Conservation (phyloP, 1,284 basidiomycete genomes). For the Pascua sp. region DNA sequence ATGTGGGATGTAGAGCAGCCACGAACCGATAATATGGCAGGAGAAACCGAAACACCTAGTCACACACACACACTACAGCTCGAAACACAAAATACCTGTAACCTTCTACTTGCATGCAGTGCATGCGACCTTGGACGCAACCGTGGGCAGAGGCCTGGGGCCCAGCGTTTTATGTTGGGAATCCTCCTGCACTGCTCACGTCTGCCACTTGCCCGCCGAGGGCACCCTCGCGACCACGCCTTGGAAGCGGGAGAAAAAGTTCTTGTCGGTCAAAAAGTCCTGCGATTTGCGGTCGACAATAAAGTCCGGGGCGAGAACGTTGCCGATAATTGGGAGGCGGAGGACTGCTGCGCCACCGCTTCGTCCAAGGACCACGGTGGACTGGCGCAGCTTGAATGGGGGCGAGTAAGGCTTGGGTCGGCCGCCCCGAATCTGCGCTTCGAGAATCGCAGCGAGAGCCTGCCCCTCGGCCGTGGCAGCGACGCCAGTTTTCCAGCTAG, state of each 20-base stretch:
- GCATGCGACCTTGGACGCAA: no score
- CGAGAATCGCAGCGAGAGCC: constrained; percentile 26
- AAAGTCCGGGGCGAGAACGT: constrained; percentile 20
- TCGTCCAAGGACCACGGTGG: constrained; percentile 36
- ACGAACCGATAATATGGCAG: no score
- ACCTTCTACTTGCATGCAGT: no score
- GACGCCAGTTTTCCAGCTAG: constrained; percentile 39
- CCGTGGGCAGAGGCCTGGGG: no score
- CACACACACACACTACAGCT: no score
- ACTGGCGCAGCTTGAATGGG: constrained; percentile 11
- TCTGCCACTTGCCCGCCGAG: no score
- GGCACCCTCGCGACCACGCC: constrained; percentile 7
- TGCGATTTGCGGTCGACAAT: constrained; percentile 31
- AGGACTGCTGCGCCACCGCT: constrained; percentile 28
- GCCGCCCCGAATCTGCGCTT: constrained; percentile 31
- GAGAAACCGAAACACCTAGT: no score
- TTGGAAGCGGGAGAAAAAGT: constrained; percentile 32
- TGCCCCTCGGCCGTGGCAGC: constrained; percentile 24
- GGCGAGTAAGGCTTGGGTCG: constrained; percentile 25
- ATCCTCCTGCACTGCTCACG: no score
- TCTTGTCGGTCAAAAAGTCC: constrained; percentile 28
- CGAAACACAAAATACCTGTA: no score
- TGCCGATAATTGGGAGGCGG: constrained; percentile 32
- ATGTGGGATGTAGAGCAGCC: no score
- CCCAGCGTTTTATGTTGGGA: no score